A percentile compares a stretch with the other conserved stretches of the same genome.
Conservation (phyloP, 257 asterid species). For the Solanum phureja region DNA sequence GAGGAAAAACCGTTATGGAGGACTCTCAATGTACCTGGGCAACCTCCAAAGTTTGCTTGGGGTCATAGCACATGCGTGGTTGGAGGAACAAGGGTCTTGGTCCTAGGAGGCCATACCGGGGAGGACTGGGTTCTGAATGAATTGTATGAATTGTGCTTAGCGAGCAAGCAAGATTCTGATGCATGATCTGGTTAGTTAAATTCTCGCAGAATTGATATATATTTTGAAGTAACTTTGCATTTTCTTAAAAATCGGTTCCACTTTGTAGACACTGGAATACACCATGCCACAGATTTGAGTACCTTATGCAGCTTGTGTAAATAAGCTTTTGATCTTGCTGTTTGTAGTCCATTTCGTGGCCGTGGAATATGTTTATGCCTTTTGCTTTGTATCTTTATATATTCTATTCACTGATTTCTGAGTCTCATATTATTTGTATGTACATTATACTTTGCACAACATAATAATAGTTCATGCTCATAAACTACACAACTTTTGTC, state of each 20-base stretch:
- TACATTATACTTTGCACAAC: not conserved
- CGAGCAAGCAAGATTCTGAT: constrained; percentile 69
- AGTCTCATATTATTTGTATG: not conserved
- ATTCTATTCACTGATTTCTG: not conserved
- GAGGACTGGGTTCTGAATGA: constrained; percentile 83
- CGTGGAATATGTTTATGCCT: not conserved
- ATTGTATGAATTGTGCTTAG: constrained; percentile 70
- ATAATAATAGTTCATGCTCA: not conserved
- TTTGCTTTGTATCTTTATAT: not conserved
- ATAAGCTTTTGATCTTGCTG: constrained; percentile 1
- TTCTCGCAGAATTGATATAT: not conserved
- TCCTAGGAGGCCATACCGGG: constrained; percentile 82
- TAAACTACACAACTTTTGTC: not conserved
- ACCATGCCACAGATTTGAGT: not conserved
- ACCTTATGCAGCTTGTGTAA: not conserved
- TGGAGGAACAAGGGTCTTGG: constrained; percentile 85
- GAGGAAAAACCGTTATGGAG: constrained; percentile 85
- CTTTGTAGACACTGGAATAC: not conserved
- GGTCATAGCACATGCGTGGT: constrained; percentile 84
- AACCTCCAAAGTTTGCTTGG: constrained; percentile 86
- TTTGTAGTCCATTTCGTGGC: constrained; percentile 1
- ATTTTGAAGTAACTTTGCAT: not conserved
- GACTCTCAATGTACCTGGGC: constrained; percentile 62
- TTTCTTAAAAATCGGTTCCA: not conserved
- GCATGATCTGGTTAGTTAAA: constrained; percentile 5